Evolutionary conservation across 2,329 filamentous ascomycete species (phyloP), one percentile per base, ranked within the genome.

Genomic region (Cytospora schulzeri): DNA sequence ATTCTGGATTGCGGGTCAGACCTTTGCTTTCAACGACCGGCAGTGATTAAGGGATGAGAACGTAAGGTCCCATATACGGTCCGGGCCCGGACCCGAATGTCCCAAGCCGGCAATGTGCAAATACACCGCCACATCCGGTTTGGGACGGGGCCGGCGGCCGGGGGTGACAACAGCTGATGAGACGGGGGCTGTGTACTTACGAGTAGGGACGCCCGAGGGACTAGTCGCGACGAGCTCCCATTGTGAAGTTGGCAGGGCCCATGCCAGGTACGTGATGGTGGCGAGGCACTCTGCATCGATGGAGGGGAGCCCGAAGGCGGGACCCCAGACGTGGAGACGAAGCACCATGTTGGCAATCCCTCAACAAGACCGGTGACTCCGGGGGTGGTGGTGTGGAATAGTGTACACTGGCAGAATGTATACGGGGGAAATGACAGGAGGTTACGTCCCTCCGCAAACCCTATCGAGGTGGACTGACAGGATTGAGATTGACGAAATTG

Each of bases 261-360:
- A 81, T 66, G 86, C 84, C 64, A 96, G 82, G 74, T 93, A 93
- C 60, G 91, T 87, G 69, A 97, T 87, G 52, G 90, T 83, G 31
- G 93, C 93, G 66, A 96, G 86, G 74, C 93, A 98, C 80, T 96
- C 91, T 54, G 94, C 83, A 73, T 98, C 93, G 71, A 98, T 90
- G 52, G 95, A 98, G 17, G 94, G 89, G 53, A 97, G 85, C 50
- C 88, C 88, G 76, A 97, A 96, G 50, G 91, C 93, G 62, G 92
- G 89, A 57, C 93, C 93, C 90, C 93, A 96, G 73, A 97, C 85
- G 78, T 97, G 91, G 66, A 99, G 85, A 78, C 94, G 86, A 57
- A 92, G 78, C 68, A 86, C 72, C 75, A 77, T 79, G 60, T 57
- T 56, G 19, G 15, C 35, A 35, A 12, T 33, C 57, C n/a, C 45